A percentile compares a stretch with the other conserved stretches of the same genome.
phyloP scores from a whole-genome alignment of 768 basidiomycete genomes.

The Lyophyllum atratum region DNA sequence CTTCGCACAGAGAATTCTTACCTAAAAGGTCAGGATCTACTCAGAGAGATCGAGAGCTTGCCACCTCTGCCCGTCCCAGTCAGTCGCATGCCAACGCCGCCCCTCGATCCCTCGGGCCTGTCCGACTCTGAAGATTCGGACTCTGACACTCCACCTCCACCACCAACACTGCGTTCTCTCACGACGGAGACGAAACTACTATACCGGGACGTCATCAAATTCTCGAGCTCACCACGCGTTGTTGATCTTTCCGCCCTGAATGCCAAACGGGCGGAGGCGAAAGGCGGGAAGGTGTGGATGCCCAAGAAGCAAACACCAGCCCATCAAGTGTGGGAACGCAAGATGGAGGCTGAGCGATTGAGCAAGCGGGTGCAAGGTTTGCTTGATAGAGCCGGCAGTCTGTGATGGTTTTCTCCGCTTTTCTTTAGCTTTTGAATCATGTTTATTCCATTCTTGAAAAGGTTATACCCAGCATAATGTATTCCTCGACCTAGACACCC shows the following conservation, averaged over 20 bases:
- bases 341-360: constrained; percentile 73
- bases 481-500: not conserved
- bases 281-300: constrained; percentile 67
- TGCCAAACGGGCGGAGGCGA: constrained; percentile 50
- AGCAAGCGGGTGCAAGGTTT: constrained; percentile 70
- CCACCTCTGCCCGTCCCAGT: constrained; percentile 59
- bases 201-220: constrained; percentile 86
- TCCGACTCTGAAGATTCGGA: constrained; percentile 74
- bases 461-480: constrained; percentile 3
- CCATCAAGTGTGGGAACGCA: constrained; percentile 77
- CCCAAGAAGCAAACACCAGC: constrained; percentile 81
- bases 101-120: constrained; percentile 60
- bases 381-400: constrained; percentile 54
- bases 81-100: constrained; percentile 59
- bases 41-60: constrained; percentile 77
- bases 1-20: constrained; percentile 93
- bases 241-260: constrained; percentile 78
- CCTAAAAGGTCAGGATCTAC: constrained; percentile 89
- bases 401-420: constrained; percentile 16
- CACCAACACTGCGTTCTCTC: constrained; percentile 63
- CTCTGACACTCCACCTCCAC: constrained; percentile 39
- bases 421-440: not conserved
- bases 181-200: constrained; percentile 83
- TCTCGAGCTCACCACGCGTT: constrained; percentile 80
- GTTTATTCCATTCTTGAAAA: not conserved